These are phyloP conservation scores for Salix brachista DNA, from an alignment of 345 rosid species.

Conservation along the genomic window DNA sequence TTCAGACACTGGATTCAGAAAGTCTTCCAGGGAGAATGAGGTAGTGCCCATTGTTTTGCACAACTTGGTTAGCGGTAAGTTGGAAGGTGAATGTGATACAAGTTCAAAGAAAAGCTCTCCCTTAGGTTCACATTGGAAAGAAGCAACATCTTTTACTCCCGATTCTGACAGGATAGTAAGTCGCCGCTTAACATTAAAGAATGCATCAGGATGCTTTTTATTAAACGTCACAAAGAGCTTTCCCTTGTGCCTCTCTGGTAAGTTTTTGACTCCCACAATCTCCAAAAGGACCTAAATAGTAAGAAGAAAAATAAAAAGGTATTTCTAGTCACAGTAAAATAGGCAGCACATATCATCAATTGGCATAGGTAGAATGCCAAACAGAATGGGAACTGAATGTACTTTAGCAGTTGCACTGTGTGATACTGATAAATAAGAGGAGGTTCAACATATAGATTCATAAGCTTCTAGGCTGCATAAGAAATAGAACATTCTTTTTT, in stretches of 20 bases:
- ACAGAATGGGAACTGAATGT: not conserved
- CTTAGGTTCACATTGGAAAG: constrained; percentile 69
- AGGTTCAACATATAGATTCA: not conserved
- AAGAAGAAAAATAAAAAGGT: not conserved
- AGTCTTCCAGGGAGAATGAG: constrained; percentile 53
- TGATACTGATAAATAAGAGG: not conserved
- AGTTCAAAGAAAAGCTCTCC: constrained; percentile 82
- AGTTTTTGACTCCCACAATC: constrained; percentile 67
- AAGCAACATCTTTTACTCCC: constrained; percentile 59
- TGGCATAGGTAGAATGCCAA: not conserved
- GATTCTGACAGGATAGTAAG: constrained; percentile 56
- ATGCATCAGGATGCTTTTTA: constrained; percentile 63
- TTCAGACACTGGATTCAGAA: constrained; percentile 56
- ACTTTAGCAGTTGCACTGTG: not conserved
- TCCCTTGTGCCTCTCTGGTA: constrained; percentile 63
- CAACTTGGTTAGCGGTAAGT: constrained; percentile 31
- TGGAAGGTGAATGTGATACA: constrained; percentile 50
- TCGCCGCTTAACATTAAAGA: constrained; percentile 55
- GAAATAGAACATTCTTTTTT: no score
- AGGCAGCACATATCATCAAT: not conserved
- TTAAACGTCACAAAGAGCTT: constrained; percentile 53
- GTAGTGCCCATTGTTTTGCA: constrained; percentile 53
- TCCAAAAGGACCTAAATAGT: constrained; percentile 53
- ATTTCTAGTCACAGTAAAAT: not conserved
- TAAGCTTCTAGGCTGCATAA: not conserved